phyloP scores from a whole-genome alignment of 306 rosid genomes.

The Cicer pinnatifidum region DNA sequence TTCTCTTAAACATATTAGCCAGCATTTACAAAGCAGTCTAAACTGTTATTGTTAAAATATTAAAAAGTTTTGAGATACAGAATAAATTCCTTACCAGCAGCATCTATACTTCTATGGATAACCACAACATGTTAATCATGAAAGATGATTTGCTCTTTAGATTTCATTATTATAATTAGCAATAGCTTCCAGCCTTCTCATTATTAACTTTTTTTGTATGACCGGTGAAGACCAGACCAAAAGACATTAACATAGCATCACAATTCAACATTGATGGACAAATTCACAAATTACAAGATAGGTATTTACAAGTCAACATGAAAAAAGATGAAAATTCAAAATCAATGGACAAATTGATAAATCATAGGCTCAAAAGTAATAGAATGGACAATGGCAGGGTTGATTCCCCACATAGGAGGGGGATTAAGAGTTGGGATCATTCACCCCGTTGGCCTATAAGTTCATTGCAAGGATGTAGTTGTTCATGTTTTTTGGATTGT shows the following conservation, averaged over 20 bases:
- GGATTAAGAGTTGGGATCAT: not conserved
- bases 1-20: constrained; percentile 28
- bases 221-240: too few relatives aligned
- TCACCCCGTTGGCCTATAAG: not conserved
- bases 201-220: too few relatives aligned
- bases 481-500: not conserved
- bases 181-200: not conserved
- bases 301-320: too few relatives aligned
- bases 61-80: not conserved
- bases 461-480: not conserved
- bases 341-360: too few relatives aligned
- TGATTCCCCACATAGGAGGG: not conserved
- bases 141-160: not conserved
- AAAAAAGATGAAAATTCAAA: too few relatives aligned
- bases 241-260: too few relatives aligned
- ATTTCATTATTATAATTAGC: constrained; percentile 29
- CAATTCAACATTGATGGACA: too few relatives aligned
- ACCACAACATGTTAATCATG: constrained; percentile 5
- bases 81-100: constrained; percentile 1
- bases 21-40: constrained; percentile 2
- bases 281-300: too few relatives aligned
- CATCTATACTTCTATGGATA: not conserved
- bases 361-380: too few relatives aligned
- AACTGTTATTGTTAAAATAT: constrained; percentile 16
- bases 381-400: not conserved